These are phyloP conservation scores for Avicennia marina DNA, from an alignment of 257 asterid genomes.

Conservation along the genomic window DNA sequence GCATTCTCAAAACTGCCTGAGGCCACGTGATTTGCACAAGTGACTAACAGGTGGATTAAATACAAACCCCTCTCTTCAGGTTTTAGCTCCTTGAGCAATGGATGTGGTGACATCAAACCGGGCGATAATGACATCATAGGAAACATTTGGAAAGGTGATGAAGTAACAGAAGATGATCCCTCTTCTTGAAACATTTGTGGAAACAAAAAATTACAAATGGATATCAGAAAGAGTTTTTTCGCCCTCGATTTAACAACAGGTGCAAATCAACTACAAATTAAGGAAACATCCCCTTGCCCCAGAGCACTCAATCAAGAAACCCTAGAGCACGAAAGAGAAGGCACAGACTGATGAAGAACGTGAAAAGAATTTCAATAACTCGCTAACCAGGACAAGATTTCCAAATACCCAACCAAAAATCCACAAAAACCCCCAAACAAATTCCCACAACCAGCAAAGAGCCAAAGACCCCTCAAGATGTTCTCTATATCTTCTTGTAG, in stretches of 20 bases:
- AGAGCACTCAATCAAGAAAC: too few relatives aligned
- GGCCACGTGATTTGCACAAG: constrained; percentile 82
- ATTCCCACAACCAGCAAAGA: constrained; percentile 7
- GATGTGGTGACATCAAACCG: constrained; percentile 50
- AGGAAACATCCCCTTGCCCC: too few relatives aligned
- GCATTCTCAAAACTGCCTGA: constrained; percentile 76
- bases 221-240: too few relatives aligned
- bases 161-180: constrained; percentile 79
- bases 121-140: constrained; percentile 60
- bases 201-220: not conserved
- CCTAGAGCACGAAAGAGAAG: not conserved
- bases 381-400: constrained; percentile 30
- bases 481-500: not conserved
- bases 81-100: constrained; percentile 80
- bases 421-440: constrained; percentile 25
- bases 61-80: constrained; percentile 91
- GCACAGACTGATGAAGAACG: not conserved
- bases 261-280: too few relatives aligned
- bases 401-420: constrained; percentile 23
- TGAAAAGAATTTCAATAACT: constrained; percentile 24
- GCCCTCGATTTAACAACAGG: too few relatives aligned
- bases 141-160: constrained; percentile 60
- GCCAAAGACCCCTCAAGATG: not conserved
- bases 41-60: constrained; percentile 71
- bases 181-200: constrained; percentile 81